Conservation (phyloP, 2,329 filamentous ascomycete species). For the Ceratocystis albifundus region DNA sequence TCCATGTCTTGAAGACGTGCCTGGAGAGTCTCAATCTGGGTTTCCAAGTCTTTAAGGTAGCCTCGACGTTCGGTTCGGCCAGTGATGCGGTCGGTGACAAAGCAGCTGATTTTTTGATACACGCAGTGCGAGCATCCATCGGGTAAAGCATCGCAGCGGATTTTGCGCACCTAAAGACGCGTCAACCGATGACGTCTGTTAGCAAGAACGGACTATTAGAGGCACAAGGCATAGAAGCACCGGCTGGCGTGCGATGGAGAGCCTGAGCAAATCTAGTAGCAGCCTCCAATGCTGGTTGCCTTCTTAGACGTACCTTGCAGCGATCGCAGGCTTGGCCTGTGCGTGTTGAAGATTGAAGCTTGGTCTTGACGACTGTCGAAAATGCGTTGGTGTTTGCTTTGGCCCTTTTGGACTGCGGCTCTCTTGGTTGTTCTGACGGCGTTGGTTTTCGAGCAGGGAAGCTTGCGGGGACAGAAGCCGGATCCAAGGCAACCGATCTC, state of each 20-base stretch:
- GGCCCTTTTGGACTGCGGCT: slow-evolving; percentile 11
- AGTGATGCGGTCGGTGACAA: slow-evolving; percentile 77
- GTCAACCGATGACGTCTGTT: slow-evolving; percentile 21
- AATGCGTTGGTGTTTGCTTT: slow-evolving; percentile 35
- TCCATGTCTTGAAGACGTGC: slow-evolving; percentile 58
- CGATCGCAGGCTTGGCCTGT: slow-evolving; percentile 82
- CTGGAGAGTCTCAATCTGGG: slow-evolving; percentile 56
- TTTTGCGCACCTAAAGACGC: slow-evolving; percentile 60
- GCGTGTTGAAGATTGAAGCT: slow-evolving; percentile 44
- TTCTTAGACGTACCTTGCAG: slow-evolving; percentile 53
- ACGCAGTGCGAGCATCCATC: slow-evolving; percentile 74
- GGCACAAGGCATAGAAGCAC: slow-evolving; percentile 23
- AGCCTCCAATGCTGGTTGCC: no score
- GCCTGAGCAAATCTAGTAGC: neutral
- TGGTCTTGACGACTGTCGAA: slow-evolving; percentile 45
- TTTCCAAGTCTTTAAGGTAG: slow-evolving; percentile 65
- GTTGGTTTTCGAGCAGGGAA: neutral
- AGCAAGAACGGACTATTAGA: no score
- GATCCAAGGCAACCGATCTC: neutral
- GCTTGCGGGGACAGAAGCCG: neutral
- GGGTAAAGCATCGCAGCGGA: slow-evolving; percentile 69
- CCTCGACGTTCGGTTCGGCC: slow-evolving; percentile 68
- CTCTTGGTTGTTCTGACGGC: neutral
- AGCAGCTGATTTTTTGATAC: slow-evolving; percentile 65
- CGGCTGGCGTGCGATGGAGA: slow-evolving; percentile 15